A percentile compares a stretch with the other conserved stretches of the same genome.
Conservation (phyloP, 2,329 filamentous ascomycete genomes). For the Myriosclerotinia duriaeana region DNA sequence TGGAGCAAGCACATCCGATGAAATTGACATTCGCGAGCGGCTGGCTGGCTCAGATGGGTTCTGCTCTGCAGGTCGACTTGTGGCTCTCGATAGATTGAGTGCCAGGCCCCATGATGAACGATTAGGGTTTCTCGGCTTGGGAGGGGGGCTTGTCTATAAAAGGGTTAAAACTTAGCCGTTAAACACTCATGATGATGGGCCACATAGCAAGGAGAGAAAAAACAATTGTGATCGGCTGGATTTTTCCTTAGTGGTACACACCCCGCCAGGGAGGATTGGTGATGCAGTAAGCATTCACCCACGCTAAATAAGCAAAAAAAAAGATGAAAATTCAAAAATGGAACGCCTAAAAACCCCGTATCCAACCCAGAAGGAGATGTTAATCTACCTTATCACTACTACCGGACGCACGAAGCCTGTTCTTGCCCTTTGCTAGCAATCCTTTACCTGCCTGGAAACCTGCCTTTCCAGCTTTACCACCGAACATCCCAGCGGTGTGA, state of each 20-base stretch:
- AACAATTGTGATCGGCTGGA: slow-evolving; percentile 35
- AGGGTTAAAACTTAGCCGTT: slow-evolving; percentile 38
- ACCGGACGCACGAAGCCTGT: slow-evolving; percentile 63
- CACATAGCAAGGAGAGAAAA: slow-evolving; percentile 35
- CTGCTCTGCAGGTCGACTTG: slow-evolving; percentile 7
- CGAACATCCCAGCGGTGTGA: slow-evolving; percentile 72
- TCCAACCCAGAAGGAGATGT: slow-evolving; percentile 46
- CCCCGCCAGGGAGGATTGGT: slow-evolving; percentile 38
- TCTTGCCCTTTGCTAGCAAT: slow-evolving; percentile 85
- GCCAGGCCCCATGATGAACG: slow-evolving; percentile 48
- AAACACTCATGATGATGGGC: slow-evolving; percentile 35
- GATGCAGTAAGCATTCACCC: slow-evolving; percentile 31
- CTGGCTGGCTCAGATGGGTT: slow-evolving; percentile 16
- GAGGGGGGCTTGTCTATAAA: slow-evolving; percentile 42
- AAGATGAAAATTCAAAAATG: slow-evolving; percentile 31
- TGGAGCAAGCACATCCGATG: slow-evolving; percentile 16
- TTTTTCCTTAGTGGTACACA: slow-evolving; percentile 41
- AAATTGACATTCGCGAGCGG: not conserved
- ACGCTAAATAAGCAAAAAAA: slow-evolving; percentile 35
- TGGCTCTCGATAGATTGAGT: slow-evolving; percentile 19
- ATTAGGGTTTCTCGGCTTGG: slow-evolving; percentile 43
- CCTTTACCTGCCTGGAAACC: slow-evolving; percentile 73
- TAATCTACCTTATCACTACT: slow-evolving; percentile 84
- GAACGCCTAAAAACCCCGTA: slow-evolving; percentile 37
- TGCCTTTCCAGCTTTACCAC: slow-evolving; percentile 70